Conservation (phyloP, 2,329 filamentous ascomycete species). For the Xylariaceae sp. region DNA sequence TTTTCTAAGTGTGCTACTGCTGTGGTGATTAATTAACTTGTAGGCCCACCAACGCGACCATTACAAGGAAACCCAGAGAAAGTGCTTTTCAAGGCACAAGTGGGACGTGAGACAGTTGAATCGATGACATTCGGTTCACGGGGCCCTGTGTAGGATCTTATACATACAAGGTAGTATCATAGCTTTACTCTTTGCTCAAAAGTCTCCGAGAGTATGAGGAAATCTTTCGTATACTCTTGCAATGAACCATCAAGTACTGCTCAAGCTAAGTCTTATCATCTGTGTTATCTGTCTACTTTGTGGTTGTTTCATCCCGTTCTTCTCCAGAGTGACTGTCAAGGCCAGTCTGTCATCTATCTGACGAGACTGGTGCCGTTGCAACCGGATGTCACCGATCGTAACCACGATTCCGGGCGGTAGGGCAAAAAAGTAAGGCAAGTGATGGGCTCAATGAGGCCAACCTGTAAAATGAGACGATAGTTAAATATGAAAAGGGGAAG, state of each 20-base stretch:
- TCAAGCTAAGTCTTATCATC: too few relatives aligned
- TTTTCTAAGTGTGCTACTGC: neutral
- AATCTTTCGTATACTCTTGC: neutral
- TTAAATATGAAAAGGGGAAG: too few relatives aligned
- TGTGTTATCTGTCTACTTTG: too few relatives aligned
- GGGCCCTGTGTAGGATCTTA: neutral
- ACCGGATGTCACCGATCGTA: too few relatives aligned
- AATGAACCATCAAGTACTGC: neutral
- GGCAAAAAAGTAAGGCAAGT: too few relatives aligned
- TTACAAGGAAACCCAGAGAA: neutral
- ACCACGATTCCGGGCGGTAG: too few relatives aligned
- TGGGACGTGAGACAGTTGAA: neutral
- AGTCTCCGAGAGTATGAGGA: neutral
- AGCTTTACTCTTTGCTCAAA: neutral
- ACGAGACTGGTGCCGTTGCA: too few relatives aligned
- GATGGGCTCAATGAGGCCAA: too few relatives aligned
- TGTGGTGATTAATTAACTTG: constrained; percentile 4
- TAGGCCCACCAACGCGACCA: neutral
- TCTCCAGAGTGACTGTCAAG: too few relatives aligned
- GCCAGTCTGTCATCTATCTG: too few relatives aligned
- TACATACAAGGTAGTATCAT: constrained; percentile 6
- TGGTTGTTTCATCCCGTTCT: too few relatives aligned
- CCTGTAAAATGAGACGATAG: too few relatives aligned
- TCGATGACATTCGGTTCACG: neutral
- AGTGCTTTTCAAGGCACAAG: neutral